Evolutionary conservation across 2,329 filamentous ascomycete genomes (phyloP).

Genomic region (Arthrobotrys iridis): DNA sequence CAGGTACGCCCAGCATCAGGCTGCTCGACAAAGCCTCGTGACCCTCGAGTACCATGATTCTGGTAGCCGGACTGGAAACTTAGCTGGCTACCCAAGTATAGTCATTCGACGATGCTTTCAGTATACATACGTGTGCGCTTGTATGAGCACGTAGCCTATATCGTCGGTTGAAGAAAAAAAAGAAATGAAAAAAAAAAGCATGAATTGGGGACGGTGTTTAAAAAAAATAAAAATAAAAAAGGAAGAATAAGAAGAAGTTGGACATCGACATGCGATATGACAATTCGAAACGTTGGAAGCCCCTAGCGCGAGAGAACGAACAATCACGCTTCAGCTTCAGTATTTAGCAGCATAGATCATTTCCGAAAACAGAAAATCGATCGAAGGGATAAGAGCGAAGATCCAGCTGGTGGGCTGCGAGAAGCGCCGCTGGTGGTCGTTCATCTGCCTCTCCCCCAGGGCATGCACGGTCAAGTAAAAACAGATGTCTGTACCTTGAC

Average conservation of each 20-base stretch:
- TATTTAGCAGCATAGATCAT: slow-evolving; percentile 47
- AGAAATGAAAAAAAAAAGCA: background rate
- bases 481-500: slow-evolving; percentile 22
- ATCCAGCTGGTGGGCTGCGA: slow-evolving; percentile 23
- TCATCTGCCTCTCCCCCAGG: background rate
- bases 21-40: slow-evolving; percentile 1
- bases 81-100: too few relatives aligned
- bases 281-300: slow-evolving; percentile 52
- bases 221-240: background rate
- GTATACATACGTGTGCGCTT: background rate
- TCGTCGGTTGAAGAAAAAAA: background rate
- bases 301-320: slow-evolving; percentile 32
- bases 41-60: background rate
- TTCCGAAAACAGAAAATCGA: slow-evolving; percentile 49
- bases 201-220: background rate
- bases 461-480: background rate
- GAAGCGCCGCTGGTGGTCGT: background rate
- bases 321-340: slow-evolving; percentile 35
- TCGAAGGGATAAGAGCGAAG: slow-evolving; percentile 49
- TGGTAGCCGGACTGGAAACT: background rate
- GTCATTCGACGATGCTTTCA: too few relatives aligned
- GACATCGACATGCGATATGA: slow-evolving; percentile 32
- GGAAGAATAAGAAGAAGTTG: slow-evolving; percentile 1
- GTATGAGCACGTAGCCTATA: background rate
- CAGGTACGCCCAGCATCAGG: background rate